Evolutionary conservation across 2,329 filamentous ascomycete genomes (phyloP).

Genomic region (Venturia nashicola): DNA sequence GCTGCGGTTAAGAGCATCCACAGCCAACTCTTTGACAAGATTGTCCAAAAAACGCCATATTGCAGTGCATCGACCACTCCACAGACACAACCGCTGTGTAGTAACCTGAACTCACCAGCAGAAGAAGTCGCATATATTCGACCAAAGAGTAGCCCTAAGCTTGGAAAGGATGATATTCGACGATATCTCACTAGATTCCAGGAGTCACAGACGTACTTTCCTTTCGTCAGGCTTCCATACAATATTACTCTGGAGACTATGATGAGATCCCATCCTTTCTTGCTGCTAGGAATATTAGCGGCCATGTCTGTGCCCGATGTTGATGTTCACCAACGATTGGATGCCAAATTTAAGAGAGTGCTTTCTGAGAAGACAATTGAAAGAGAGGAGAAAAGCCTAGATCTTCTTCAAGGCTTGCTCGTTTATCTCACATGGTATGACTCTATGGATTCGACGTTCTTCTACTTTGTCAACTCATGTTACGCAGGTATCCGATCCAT

Average conservation of each 20-base stretch:
- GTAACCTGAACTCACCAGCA: background rate
- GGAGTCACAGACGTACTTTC: background rate
- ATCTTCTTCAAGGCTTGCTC: slow-evolving; percentile 5
- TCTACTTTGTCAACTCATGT: background rate
- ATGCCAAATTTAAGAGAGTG: background rate
- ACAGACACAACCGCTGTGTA: background rate
- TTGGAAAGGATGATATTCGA: background rate
- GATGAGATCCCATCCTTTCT: background rate
- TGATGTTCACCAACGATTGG: background rate
- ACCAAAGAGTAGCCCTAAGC: background rate
- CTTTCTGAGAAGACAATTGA: background rate
- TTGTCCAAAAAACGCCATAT: background rate
- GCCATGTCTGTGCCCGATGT: background rate
- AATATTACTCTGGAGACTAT: background rate
- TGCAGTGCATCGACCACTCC: background rate
- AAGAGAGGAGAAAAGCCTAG: background rate
- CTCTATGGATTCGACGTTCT: too few species aligned
- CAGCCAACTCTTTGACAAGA: background rate
- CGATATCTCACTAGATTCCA: background rate
- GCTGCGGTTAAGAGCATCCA: background rate
- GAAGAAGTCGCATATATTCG: background rate
- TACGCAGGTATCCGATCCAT: background rate
- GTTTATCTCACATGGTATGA: slow-evolving; percentile 1
- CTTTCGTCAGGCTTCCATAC: background rate
- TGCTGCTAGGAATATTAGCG: background rate